Evolutionary conservation across 2,329 filamentous ascomycete species (phyloP).

Genomic region (Beauveria medogensis): DNA sequence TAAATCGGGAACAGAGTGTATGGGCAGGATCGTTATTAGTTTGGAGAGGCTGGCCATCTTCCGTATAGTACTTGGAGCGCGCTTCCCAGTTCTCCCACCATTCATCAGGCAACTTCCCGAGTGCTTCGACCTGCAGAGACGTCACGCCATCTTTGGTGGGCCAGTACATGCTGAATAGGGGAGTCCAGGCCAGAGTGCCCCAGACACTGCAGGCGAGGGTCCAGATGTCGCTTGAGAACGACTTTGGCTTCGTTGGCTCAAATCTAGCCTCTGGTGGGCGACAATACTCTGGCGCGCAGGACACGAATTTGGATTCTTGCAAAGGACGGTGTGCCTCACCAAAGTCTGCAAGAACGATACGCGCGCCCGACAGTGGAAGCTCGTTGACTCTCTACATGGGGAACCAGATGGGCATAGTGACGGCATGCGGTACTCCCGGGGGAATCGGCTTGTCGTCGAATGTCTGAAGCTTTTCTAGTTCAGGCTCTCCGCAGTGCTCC

Average conservation of each 20-base stretch:
- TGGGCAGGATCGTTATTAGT: background rate
- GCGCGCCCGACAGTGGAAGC: slow-evolving; percentile 17
- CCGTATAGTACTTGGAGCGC: background rate
- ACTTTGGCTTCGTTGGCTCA: background rate
- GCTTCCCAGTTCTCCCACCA: slow-evolving; percentile 12
- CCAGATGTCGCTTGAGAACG: slow-evolving; percentile 16
- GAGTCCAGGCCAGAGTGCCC: slow-evolving; percentile 18
- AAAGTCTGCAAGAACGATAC: slow-evolving; percentile 25
- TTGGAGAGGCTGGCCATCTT: background rate
- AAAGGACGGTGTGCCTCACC: slow-evolving; percentile 22
- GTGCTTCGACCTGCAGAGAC: slow-evolving; percentile 16
- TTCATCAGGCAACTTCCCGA: slow-evolving; percentile 12
- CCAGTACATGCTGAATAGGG: slow-evolving; percentile 16
- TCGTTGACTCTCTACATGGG: background rate
- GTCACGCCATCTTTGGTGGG: slow-evolving; percentile 14
- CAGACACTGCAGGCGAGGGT: slow-evolving; percentile 15
- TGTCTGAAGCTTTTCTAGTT: slow-evolving; percentile 21
- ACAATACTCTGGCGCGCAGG: slow-evolving; percentile 12
- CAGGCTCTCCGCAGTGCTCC: slow-evolving; percentile 21
- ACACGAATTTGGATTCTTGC: slow-evolving; percentile 15
- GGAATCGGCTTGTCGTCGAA: slow-evolving; percentile 13
- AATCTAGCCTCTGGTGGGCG: slow-evolving; percentile 8
- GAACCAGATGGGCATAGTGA: background rate
- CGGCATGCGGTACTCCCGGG: background rate
- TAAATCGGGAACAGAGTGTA: slow-evolving; percentile 20